phyloP scores from a whole-genome alignment of 768 basidiomycete genomes.

The Russula brevipes region DNA sequence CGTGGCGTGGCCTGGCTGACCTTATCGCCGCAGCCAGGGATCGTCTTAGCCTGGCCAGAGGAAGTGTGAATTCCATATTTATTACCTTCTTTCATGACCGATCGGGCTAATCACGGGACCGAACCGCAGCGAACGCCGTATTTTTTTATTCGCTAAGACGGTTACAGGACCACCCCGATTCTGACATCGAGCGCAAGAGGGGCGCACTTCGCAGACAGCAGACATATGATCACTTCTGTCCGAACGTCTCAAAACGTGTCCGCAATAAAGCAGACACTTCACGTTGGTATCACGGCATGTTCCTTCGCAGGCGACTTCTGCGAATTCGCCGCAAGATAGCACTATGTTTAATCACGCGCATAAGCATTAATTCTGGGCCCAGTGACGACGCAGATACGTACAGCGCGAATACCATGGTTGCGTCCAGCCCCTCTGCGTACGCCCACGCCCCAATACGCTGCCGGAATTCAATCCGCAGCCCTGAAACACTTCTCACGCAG shows the following conservation, averaged over 20 bases:
- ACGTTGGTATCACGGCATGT: background rate
- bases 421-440: background rate
- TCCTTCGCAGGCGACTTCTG: too few species aligned
- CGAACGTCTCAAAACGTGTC: background rate
- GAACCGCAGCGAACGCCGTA: background rate
- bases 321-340: background rate
- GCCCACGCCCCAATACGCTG: background rate
- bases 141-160: background rate
- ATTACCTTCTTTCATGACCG: background rate
- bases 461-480: background rate
- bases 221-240: too few species aligned
- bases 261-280: background rate
- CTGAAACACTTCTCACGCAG: background rate
- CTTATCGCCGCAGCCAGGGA: background rate
- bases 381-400: background rate
- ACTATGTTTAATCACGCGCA: background rate
- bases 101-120: background rate
- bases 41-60: background rate
- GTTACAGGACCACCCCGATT: background rate
- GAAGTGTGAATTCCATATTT: conserved; percentile 2
- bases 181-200: too few species aligned
- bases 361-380: background rate
- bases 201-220: too few species aligned
- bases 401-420: background rate
- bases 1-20: conserved; percentile 2